Conservation (phyloP, 2,329 filamentous ascomycete species). For the Epichloe sylvatica region DNA sequence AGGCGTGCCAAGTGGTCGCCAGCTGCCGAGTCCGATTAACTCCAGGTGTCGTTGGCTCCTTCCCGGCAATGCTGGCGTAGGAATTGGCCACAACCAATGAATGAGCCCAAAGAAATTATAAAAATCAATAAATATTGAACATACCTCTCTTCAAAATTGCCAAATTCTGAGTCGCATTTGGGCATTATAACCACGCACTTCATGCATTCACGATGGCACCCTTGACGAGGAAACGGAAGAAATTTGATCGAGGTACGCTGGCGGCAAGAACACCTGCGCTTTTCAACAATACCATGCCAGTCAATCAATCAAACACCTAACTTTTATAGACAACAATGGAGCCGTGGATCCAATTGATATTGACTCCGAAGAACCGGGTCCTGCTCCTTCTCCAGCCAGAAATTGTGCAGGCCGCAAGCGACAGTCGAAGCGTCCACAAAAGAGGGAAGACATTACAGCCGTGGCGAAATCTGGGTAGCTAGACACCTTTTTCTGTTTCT, state of each 20-base stretch:
- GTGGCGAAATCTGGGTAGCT: neutral
- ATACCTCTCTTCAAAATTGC: neutral
- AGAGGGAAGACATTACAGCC: neutral
- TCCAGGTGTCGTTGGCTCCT: neutral
- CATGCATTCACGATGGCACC: conserved; percentile 13
- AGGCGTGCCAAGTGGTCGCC: neutral
- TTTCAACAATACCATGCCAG: neutral
- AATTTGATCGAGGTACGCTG: conserved; percentile 10
- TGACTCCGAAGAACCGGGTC: neutral
- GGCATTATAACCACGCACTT: neutral
- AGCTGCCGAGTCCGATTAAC: neutral
- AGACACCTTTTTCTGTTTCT: neutral
- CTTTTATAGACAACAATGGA: neutral
- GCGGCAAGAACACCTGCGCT: neutral
- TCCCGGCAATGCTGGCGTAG: neutral
- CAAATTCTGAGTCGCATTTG: neutral
- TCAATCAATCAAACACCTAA: neutral
- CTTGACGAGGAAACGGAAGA: conserved; percentile 15
- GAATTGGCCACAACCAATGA: too few relatives aligned
- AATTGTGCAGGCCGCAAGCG: neutral
- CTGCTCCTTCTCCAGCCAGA: neutral
- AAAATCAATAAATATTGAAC: neutral
- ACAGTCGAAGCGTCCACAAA: neutral
- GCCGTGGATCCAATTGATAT: neutral
- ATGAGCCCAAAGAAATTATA: too few relatives aligned